Conservation (phyloP, 805 yeast species). For the Cyberlindnera galapagoensis region DNA sequence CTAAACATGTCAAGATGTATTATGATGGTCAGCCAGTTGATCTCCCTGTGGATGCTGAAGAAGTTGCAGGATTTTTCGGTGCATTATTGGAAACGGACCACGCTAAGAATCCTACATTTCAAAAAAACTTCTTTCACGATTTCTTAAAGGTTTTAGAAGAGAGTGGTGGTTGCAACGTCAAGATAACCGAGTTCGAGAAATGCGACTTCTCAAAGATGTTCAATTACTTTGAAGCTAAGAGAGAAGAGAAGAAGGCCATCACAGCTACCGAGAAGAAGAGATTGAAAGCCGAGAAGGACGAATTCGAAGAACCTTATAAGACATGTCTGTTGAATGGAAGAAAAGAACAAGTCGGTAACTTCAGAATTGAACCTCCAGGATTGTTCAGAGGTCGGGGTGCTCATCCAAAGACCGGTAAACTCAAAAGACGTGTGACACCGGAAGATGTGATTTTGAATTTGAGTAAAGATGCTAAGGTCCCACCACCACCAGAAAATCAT, state of each 20-base stretch:
- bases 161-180: constrained; percentile 55
- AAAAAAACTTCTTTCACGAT: constrained; percentile 79
- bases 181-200: constrained; percentile 51
- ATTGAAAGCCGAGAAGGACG: constrained; percentile 66
- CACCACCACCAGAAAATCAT: constrained; percentile 83
- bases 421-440: constrained; percentile 80
- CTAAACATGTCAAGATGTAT: constrained; percentile 63
- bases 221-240: constrained; percentile 60
- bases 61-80: constrained; percentile 92
- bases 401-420: constrained; percentile 91
- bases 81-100: constrained; percentile 87
- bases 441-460: constrained; percentile 85
- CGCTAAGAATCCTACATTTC: constrained; percentile 80
- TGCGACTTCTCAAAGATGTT: constrained; percentile 77
- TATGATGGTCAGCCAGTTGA: constrained; percentile 74
- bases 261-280: constrained; percentile 70
- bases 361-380: constrained; percentile 94
- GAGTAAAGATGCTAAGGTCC: constrained; percentile 64
- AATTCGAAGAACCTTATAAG: constrained; percentile 72
- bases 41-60: constrained; percentile 81
- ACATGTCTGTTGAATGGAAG: constrained; percentile 80
- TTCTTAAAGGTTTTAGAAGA: constrained; percentile 64
- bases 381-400: constrained; percentile 94
- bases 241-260: constrained; percentile 65
- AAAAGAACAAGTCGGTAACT: constrained; percentile 88